Percentiles rank a stretch among this genome's conserved stretches.
Evolutionary conservation across 2,329 filamentous ascomycete species (phyloP).

Genomic region (Bimuria novae-zelandiae): DNA sequence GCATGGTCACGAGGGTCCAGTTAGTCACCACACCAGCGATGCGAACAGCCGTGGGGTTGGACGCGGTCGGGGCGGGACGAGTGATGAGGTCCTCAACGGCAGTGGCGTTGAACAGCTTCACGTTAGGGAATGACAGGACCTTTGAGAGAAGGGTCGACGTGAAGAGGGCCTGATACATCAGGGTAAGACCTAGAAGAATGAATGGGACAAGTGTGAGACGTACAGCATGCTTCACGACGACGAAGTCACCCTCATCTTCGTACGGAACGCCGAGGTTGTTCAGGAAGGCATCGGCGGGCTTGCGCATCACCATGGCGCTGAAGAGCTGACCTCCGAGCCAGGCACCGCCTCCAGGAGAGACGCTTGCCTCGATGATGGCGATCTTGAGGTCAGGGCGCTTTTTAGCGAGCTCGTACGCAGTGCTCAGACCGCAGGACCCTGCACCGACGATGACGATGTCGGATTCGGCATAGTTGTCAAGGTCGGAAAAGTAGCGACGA

Average conservation of each 20-base stretch:
- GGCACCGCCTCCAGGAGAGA: slow-evolving; percentile 81
- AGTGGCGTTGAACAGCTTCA: slow-evolving; percentile 96
- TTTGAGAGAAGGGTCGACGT: slow-evolving; percentile 84
- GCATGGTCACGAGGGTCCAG: slow-evolving; percentile 87
- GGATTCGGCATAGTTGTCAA: slow-evolving; percentile 87
- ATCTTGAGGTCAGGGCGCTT: slow-evolving; percentile 89
- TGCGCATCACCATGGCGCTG: slow-evolving; percentile 93
- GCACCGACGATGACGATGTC: slow-evolving; percentile 94
- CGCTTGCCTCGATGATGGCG: slow-evolving; percentile 85
- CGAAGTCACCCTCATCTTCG: slow-evolving; percentile 85
- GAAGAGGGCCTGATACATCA: slow-evolving; percentile 66
- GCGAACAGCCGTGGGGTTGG: slow-evolving; percentile 61
- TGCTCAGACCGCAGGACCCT: slow-evolving; percentile 83
- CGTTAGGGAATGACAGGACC: slow-evolving; percentile 83
- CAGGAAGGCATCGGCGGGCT: slow-evolving; percentile 85
- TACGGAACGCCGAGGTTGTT: slow-evolving; percentile 80
- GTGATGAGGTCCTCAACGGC: slow-evolving; percentile 92
- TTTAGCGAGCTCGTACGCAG: slow-evolving; percentile 82
- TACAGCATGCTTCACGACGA: slow-evolving; percentile 86
- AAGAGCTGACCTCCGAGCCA: slow-evolving; percentile 96
- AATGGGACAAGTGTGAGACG: neutral
- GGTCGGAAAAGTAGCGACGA: slow-evolving; percentile 86
- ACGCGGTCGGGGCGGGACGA: slow-evolving; percentile 56
- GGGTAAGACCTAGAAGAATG: neutral
- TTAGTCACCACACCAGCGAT: slow-evolving; percentile 92